Conservation (phyloP, 202 grass and related monocot species). For the Schoenoplectus tabernaemontani region DNA sequence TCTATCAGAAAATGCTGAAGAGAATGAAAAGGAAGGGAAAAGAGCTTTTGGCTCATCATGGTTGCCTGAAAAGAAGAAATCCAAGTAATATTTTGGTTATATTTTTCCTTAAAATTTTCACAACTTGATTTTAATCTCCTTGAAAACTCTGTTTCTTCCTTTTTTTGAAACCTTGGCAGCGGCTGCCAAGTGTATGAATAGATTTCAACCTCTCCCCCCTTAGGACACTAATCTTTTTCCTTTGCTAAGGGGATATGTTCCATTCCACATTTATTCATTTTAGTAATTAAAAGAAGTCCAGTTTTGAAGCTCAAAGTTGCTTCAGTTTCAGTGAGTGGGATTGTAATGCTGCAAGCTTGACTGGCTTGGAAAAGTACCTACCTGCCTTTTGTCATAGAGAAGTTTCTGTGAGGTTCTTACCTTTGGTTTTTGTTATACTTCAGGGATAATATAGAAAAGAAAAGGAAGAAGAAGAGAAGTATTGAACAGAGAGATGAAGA, state of each 20-base stretch:
- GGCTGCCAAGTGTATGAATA: no score
- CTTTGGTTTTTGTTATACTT: neutral
- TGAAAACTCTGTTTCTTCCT: no score
- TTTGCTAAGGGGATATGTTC: no score
- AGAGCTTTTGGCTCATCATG: constrained; percentile 58
- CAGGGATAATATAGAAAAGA: constrained; percentile 50
- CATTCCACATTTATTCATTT: no score
- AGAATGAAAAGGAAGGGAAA: constrained; percentile 45
- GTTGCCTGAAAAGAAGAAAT: constrained; percentile 81
- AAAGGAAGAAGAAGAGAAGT: constrained; percentile 42
- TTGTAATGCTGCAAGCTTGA: neutral
- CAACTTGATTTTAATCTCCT: neutral
- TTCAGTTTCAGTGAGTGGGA: neutral
- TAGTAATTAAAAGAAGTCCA: no score
- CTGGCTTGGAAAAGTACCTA: neutral
- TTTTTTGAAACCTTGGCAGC: no score
- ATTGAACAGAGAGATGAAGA: constrained; percentile 46
- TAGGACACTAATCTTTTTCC: no score
- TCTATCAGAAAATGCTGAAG: constrained; percentile 48
- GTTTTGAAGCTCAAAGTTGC: no score
- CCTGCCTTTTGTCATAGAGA: neutral
- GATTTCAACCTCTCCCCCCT: no score
- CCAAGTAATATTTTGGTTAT: constrained; percentile 34
- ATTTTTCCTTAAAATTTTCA: neutral
- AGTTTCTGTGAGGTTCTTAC: constrained; percentile 9